Evolutionary conservation across 768 basidiomycete genomes (phyloP).

Genomic region (Mycena indigotica): DNA sequence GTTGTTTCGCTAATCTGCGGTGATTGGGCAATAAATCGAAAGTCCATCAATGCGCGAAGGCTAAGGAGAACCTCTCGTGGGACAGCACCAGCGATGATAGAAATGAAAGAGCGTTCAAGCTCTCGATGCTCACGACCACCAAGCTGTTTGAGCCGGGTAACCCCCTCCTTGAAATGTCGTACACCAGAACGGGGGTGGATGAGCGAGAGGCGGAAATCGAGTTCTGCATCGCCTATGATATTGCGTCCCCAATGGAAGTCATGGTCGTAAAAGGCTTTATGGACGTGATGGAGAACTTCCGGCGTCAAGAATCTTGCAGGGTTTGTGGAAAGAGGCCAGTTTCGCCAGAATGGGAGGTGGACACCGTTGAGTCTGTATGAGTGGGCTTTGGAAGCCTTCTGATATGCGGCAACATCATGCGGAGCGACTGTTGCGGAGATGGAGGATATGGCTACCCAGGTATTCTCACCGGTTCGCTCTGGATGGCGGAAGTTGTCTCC

Average conservation of each 20-base stretch:
- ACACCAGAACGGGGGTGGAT: slow-evolving; percentile 39
- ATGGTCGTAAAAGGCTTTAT: slow-evolving; percentile 41
- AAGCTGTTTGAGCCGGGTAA: slow-evolving; percentile 43
- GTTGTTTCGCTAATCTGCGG: slow-evolving; percentile 26
- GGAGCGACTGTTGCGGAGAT: slow-evolving; percentile 1
- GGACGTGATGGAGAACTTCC: slow-evolving; percentile 42
- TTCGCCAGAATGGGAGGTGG: too few species aligned
- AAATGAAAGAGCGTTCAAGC: slow-evolving; percentile 39
- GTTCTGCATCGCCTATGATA: slow-evolving; percentile 36
- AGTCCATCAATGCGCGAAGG: slow-evolving; percentile 39
- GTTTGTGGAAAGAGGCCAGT: too few species aligned
- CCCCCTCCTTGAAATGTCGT: too few species aligned
- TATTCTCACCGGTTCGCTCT: slow-evolving; percentile 2
- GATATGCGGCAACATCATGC: slow-evolving; percentile 12
- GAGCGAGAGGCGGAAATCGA: slow-evolving; percentile 40
- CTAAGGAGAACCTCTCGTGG: slow-evolving; percentile 32
- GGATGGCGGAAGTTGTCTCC: slow-evolving; percentile 1
- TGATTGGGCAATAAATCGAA: slow-evolving; percentile 38
- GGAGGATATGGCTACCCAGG: slow-evolving; percentile 4
- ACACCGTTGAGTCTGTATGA: too few species aligned
- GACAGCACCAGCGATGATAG: slow-evolving; percentile 37
- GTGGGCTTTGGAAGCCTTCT: neutral
- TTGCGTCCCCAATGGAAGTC: too few species aligned
- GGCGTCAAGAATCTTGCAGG: too few species aligned
- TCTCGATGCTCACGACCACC: too few species aligned